A percentile compares a stretch with the other conserved stretches of the same genome.
Evolutionary conservation across 257 asterid species (phyloP).

Genomic region (Solanum rostratum): DNA sequence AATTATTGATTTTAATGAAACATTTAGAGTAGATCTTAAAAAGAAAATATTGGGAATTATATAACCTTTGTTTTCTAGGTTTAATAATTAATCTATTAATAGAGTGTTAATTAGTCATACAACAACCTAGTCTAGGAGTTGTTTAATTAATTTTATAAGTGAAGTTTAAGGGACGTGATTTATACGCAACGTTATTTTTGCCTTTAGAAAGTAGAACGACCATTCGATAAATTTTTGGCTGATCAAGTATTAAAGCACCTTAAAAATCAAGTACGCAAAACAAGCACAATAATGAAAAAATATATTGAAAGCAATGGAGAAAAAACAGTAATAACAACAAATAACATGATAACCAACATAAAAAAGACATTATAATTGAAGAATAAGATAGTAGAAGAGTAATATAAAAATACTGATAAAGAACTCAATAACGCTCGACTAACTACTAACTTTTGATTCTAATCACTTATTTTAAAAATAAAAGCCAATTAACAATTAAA

Average conservation of each 20-base stretch:
- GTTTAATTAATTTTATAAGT: not conserved
- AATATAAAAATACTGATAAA: too few relatives aligned
- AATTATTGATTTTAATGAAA: not conserved
- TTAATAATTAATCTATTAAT: not conserved
- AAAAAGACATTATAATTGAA: not conserved
- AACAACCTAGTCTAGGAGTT: not conserved
- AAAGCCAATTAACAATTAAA: too few relatives aligned
- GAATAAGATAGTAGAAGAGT: not conserved
- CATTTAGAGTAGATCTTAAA: not conserved
- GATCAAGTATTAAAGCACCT: too few relatives aligned
- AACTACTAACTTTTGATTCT: too few relatives aligned
- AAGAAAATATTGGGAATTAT: not conserved
- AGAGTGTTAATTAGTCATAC: not conserved
- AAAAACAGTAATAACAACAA: not conserved
- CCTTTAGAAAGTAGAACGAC: too few relatives aligned
- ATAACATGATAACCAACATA: not conserved
- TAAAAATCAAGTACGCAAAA: too few relatives aligned
- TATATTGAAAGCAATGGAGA: not conserved
- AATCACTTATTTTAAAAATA: too few relatives aligned
- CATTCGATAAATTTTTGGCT: too few relatives aligned
- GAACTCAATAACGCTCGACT: too few relatives aligned
- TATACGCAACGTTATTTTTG: not conserved
- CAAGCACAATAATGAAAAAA: not conserved
- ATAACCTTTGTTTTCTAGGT: not conserved
- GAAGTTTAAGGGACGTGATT: rapidly evolving